Evolutionary conservation across 169 alveolate genomes (phyloP).

Genomic region (Eimeria sp.): DNA sequence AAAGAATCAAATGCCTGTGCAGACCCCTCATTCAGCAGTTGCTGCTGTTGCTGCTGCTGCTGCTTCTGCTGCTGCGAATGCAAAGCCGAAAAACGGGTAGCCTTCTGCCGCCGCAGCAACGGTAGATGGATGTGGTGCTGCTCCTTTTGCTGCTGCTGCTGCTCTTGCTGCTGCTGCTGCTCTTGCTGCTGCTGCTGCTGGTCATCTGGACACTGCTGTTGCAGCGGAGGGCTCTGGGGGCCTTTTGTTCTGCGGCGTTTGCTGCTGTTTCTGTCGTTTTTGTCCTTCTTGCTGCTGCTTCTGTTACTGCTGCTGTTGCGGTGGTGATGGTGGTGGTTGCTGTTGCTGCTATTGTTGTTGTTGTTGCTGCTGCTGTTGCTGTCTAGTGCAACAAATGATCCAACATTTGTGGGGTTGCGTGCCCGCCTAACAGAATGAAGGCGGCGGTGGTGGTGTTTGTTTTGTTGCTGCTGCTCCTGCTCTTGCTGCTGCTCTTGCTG

Average conservation of each 20-base stretch:
- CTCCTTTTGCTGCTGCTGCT: not conserved
- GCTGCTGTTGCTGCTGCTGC: not conserved
- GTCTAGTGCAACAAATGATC: not conserved
- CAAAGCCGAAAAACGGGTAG: too few species aligned
- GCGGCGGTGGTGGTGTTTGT: not conserved
- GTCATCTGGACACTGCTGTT: not conserved
- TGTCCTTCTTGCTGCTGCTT: too few species aligned
- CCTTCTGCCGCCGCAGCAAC: too few species aligned
- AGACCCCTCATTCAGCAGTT: not conserved
- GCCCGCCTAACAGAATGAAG: not conserved
- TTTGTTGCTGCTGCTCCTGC: too few species aligned
- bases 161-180: not conserved
- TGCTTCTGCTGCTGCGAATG: too few species aligned
- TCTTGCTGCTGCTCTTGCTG: too few species aligned
- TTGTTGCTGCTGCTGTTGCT: not conserved
- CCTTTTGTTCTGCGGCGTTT: not conserved
- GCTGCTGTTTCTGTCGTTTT: too few species aligned
- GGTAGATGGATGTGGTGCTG: too few species aligned
- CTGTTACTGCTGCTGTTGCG: too few species aligned
- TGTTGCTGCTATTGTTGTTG: too few species aligned
- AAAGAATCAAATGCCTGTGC: not conserved
- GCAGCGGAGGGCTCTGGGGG: not conserved
- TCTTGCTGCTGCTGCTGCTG: slow-evolving; percentile 27
- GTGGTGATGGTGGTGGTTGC: too few species aligned
- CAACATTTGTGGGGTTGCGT: not conserved